Evolutionary conservation across 306 rosid species (phyloP), one percentile per base, ranked within the genome.

Genomic region (Adenanthera pavonina): DNA sequence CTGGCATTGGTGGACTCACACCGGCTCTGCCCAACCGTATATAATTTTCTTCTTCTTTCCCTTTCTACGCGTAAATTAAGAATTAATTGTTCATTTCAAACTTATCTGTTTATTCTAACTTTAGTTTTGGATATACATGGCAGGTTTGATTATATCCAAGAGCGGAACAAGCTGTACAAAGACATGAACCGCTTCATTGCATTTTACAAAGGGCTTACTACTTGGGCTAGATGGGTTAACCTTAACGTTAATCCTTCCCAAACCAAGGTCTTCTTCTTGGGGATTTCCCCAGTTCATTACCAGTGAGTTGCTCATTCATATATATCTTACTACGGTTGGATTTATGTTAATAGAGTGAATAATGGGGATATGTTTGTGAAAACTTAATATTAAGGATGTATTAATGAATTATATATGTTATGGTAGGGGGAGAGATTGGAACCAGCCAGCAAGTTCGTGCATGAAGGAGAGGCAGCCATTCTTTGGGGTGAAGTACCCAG

Each of bases 1-100:
- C 16, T 95, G 99, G 99, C 99, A 95, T 6, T 95, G 99, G 99
- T 95, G 99, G 99, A 93, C 98, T 83, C 99, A 95, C 87, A 87
- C 89, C 0, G 97, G 94, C n/a, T 86, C 60, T 20, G 59, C 97
- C 8, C 99, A 92, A n/a, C 99, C 99, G 99, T 95, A 59, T 25
- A 25, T 25, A 25, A 25, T 25, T 25, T 25, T 25, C 30, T 1
- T 25, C 30, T 25, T 25, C 30, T 25, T 25, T 25, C 30, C 30
- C 30, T 25, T 25, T 25, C 30, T 25, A 25, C 30, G 1, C 30
- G 30, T 25, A 25, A 25, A 25, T 25, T 25, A 25, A 25, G 30
- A 25, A 25, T 25, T 25, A 25, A 25, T 25, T 25, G 30, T 25
- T 25, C 30, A 25, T 25, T 0, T 25, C 30, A 25, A 25, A 25